These are phyloP conservation scores for Euphorbia lathyris DNA, from an alignment of 345 rosid species.

Conservation along the genomic window DNA sequence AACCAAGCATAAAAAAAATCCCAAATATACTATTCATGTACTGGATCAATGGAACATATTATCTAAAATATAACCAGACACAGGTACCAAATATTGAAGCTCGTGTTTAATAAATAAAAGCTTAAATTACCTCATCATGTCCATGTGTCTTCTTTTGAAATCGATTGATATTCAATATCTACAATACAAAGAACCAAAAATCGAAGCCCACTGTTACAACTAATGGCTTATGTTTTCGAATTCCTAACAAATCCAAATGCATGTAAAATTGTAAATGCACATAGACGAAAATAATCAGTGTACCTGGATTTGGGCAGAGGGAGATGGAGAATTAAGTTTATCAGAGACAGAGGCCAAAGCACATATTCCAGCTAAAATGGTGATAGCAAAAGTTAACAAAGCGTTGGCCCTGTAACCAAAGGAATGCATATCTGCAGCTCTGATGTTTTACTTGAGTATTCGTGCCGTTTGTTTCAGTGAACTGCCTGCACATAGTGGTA, in stretches of 20 bases:
- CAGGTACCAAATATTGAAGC: background rate
- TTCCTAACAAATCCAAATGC: conserved; percentile 1
- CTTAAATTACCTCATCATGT: conserved; percentile 73
- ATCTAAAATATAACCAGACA: background rate
- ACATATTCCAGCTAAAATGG: conserved; percentile 79
- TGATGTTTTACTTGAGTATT: background rate
- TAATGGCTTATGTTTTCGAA: conserved; percentile 8
- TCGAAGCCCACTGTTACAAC: background rate
- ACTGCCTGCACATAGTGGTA: background rate
- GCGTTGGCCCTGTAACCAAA: conserved; percentile 89
- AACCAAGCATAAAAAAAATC: background rate
- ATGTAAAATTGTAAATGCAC: background rate
- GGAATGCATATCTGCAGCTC: conserved; percentile 59
- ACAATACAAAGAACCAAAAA: conserved; percentile 15
- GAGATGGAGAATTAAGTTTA: conserved; percentile 70
- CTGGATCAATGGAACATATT: background rate
- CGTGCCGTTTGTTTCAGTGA: no score
- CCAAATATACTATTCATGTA: background rate
- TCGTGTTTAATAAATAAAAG: background rate
- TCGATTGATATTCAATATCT: conserved; percentile 87
- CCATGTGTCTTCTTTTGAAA: conserved; percentile 83
- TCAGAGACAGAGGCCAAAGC: conserved; percentile 81
- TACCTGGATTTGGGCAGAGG: conserved; percentile 88
- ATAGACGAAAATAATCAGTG: no score
- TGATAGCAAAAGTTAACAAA: conserved; percentile 72